Conservation (phyloP, 176 grass and related monocot species). For the Oryza nivara region DNA sequence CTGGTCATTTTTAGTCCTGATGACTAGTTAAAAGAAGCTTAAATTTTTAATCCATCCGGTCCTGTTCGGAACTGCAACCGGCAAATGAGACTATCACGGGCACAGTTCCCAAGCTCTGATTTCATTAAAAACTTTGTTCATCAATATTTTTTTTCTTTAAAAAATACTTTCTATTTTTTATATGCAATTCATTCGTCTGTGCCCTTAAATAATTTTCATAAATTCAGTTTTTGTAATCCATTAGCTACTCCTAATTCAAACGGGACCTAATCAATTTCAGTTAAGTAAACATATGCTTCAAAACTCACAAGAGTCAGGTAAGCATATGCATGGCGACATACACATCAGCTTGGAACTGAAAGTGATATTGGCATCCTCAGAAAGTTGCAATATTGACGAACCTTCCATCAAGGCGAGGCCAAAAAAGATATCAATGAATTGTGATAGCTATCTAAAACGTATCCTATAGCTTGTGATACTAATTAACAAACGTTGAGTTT, state of each 20-base stretch:
- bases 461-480: background rate
- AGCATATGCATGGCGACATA: background rate
- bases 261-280: background rate
- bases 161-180: no score
- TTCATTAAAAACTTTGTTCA: no score
- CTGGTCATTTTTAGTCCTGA: background rate
- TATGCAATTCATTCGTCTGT: no score
- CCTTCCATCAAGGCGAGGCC: background rate
- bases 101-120: no score
- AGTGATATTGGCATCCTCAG: background rate
- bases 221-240: no score
- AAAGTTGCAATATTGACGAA: conserved; percentile 1
- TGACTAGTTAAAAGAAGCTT: background rate
- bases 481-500: background rate
- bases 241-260: no score
- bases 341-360: background rate
- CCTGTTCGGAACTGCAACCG: no score
- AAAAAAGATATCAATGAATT: background rate
- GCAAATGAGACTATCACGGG: no score
- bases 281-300: background rate
- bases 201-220: no score
- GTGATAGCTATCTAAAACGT: conserved; percentile 33
- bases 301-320: background rate
- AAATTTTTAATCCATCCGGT: background rate
- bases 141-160: no score